These are phyloP conservation scores for Nemania sp. DNA, from an alignment of 2,329 filamentous ascomycete genomes.

Conservation along the genomic window DNA sequence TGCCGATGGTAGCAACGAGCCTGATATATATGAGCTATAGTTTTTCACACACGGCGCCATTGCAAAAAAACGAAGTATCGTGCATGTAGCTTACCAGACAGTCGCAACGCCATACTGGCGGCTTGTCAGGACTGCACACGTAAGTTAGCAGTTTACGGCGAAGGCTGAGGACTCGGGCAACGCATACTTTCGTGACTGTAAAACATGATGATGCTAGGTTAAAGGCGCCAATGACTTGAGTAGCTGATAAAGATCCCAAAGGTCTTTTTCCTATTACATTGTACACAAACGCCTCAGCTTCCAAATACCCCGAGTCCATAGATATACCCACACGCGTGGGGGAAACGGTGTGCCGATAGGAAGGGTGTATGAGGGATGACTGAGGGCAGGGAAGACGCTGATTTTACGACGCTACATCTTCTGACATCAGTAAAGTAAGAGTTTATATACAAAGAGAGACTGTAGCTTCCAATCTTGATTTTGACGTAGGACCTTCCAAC, in stretches of 20 bases:
- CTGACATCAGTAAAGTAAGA: not conserved
- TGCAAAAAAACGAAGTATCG: not conserved
- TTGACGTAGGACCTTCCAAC: not conserved
- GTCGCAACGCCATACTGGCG: constrained; percentile 93
- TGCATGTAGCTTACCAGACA: constrained; percentile 75
- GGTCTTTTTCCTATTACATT: not conserved
- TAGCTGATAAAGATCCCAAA: not conserved
- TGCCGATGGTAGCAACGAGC: constrained; percentile 90
- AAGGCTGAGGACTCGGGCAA: not conserved
- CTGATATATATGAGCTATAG: constrained; percentile 58
- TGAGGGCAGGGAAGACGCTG: not conserved
- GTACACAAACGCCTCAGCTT: not conserved
- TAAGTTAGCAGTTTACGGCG: constrained; percentile 9
- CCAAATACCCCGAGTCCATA: not conserved
- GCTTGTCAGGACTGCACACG: constrained; percentile 76
- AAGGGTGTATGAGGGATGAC: not conserved
- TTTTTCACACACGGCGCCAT: not conserved
- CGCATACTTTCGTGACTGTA: constrained; percentile 92
- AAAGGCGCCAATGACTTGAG: not conserved
- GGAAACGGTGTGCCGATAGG: not conserved
- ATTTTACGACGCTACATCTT: too few species aligned
- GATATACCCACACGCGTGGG: constrained; percentile 1
- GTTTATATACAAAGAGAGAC: not conserved
- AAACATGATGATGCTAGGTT: constrained; percentile 73
- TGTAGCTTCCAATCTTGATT: not conserved